Percentiles rank a stretch among this genome's conserved stretches.
Conservation (phyloP, 2,329 filamentous ascomycete species). For the Trichophyton benhamiae region DNA sequence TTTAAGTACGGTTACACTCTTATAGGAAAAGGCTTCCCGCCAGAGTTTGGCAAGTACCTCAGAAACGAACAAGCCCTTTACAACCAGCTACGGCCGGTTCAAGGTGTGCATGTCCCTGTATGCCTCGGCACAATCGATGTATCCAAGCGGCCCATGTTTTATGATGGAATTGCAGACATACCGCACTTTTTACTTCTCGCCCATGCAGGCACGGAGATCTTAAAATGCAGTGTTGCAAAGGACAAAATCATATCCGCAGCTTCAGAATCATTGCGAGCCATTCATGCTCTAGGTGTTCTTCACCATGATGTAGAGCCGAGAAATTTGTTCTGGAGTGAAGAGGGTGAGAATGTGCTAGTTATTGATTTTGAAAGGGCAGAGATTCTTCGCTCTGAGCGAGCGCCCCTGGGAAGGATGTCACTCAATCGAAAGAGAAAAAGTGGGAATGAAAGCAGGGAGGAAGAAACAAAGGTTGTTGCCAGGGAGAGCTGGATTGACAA, state of each 20-base stretch:
- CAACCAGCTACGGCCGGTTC: constrained; percentile 10
- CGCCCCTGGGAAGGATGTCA: background rate
- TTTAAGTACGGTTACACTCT: constrained; percentile 15
- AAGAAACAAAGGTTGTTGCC: too few relatives aligned
- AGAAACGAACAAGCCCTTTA: constrained; percentile 14
- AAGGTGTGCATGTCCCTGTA: constrained; percentile 14
- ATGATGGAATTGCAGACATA: constrained; percentile 11
- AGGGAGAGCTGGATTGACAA: too few relatives aligned
- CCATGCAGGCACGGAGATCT: constrained; percentile 7
- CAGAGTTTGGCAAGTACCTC: constrained; percentile 9
- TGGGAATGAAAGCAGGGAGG: background rate
- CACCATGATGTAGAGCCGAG: constrained; percentile 5
- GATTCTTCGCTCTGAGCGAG: background rate
- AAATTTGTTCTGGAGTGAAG: constrained; percentile 12
- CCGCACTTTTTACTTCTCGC: constrained; percentile 10
- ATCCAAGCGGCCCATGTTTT: constrained; percentile 4
- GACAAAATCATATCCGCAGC: constrained; percentile 4
- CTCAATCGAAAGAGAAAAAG: background rate
- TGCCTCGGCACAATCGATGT: constrained; percentile 15
- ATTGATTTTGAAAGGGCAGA: constrained; percentile 11
- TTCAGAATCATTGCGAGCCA: constrained; percentile 6
- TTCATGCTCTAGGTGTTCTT: constrained; percentile 9
- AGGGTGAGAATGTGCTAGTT: constrained; percentile 9
- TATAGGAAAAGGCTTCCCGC: constrained; percentile 14
- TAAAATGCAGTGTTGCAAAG: background rate